Base-by-base conservation (phyloP, 2,329 filamentous ascomycete genomes). In the Paracamarosporium sp. region DNA sequence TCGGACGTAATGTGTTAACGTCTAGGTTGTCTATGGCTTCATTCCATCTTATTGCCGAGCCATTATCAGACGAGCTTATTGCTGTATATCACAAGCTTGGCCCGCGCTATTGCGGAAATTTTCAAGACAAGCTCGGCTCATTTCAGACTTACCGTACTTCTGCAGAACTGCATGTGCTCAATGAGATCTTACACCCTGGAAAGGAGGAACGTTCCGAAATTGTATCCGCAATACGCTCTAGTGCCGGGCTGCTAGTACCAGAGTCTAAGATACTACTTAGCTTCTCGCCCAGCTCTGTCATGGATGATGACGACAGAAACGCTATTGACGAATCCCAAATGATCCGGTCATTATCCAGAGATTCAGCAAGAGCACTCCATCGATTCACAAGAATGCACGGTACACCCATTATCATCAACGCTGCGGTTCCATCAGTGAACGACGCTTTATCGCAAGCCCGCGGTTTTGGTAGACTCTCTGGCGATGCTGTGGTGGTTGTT, bases 141-240 rank as follows among this genome's bases (percentile, higher is more conserved):
- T 96, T 99, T 70, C 93, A 98, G 72, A 99, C 96, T 0, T 99
- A 99, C 72, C 88, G 91, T 68, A 94, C 95, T 6, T 98, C 95
- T 1, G 94, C 95, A 7, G 89, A 91, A 53, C 81, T 99, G 36
- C 95, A 96, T 57, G 84, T 97, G 52, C 90, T 94, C 44, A 98
- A 98, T 68, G 95, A 99, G 71, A 87, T 93, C 50, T 83, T 96
- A 35, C 91, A 96, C 75, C 90, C 92, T 1, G 93, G 93, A 12
- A 96, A 93, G 71, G 92, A 96, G 63, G 92, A 96, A 60, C 88
- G 86, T 48, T 98, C 95, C 1, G 94, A 98, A 66, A 97, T 99
- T 50, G 85, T 97, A 45, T 88, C 87, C 64, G 94, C 93, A 11
- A 96, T 97, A 46, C 86, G 93, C 47, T 87, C 91, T 38, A 94